phyloP scores from a whole-genome alignment of 768 basidiomycete species.

The Ramaria sp. region DNA sequence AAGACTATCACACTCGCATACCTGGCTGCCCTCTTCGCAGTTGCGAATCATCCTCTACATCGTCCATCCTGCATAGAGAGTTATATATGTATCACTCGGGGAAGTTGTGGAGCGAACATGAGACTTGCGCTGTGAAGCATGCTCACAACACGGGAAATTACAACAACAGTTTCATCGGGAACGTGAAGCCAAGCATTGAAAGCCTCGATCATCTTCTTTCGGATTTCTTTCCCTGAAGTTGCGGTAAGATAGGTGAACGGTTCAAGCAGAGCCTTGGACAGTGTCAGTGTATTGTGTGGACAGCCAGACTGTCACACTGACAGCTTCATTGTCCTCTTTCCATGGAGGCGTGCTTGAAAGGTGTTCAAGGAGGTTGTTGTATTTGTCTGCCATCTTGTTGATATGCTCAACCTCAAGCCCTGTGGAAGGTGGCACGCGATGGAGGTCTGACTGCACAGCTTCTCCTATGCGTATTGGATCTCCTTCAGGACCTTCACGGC shows the following conservation, averaged over 20 bases:
- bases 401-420: neutral
- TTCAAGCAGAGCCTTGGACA: constrained; percentile 53
- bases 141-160: constrained; percentile 74
- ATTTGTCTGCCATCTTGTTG: constrained; percentile 1
- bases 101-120: constrained; percentile 41
- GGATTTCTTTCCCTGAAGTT: constrained; percentile 88
- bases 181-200: constrained; percentile 92
- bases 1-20: constrained; percentile 16
- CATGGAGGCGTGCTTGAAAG: constrained; percentile 1
- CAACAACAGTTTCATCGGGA: constrained; percentile 51
- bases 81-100: neutral
- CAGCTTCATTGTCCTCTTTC: neutral
- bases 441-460: too few species aligned
- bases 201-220: constrained; percentile 76
- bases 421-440: neutral
- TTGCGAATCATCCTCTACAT: constrained; percentile 88
- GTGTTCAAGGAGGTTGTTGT: neutral
- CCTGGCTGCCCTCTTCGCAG: constrained; percentile 80
- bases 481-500: too few species aligned
- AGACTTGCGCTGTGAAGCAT: constrained; percentile 95
- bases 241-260: constrained; percentile 78
- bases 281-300: neutral
- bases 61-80: constrained; percentile 61
- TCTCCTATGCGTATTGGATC: too few species aligned
- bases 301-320: neutral